Conservation (phyloP, 164 flowering plant species). For the Stephania japonica region DNA sequence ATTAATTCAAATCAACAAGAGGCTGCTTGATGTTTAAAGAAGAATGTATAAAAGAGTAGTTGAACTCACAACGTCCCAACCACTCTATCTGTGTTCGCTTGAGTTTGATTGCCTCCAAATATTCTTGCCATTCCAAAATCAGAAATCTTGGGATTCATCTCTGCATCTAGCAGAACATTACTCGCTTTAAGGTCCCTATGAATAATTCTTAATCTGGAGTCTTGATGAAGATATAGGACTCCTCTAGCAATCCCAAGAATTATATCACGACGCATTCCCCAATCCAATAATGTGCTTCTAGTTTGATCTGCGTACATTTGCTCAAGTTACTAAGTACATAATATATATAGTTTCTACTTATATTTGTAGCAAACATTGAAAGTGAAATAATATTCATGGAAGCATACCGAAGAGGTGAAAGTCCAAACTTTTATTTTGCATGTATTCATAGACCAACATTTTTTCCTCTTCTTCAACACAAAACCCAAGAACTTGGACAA, state of each 20-base stretch:
- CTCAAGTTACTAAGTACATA: neutral
- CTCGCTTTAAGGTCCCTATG: conserved; percentile 72
- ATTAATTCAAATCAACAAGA: neutral
- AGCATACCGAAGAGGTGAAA: conserved; percentile 20
- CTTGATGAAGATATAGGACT: conserved; percentile 66
- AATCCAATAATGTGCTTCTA: conserved; percentile 29
- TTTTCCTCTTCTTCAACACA: conserved; percentile 19
- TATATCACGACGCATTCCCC: conserved; percentile 52
- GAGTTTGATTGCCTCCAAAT: conserved; percentile 45
- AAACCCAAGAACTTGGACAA: conserved; percentile 19
- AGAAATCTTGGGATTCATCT: conserved; percentile 64
- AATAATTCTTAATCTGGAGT: conserved; percentile 61
- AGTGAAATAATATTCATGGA: neutral
- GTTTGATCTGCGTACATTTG: conserved; percentile 20
- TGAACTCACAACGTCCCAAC: conserved; percentile 71
- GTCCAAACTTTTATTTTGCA: conserved; percentile 25
- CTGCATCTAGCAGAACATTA: conserved; percentile 52
- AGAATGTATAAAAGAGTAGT: too few species aligned
- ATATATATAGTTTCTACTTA: too few species aligned
- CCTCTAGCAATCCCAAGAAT: conserved; percentile 67
- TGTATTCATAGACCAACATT: conserved; percentile 21
- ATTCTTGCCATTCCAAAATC: conserved; percentile 76
- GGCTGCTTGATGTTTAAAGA: too few species aligned
- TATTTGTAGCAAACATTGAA: neutral
- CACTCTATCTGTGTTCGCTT: conserved; percentile 47